These are phyloP conservation scores for Aureobasidium lini DNA, from an alignment of 2,329 filamentous ascomycete genomes.

Conservation along the genomic window DNA sequence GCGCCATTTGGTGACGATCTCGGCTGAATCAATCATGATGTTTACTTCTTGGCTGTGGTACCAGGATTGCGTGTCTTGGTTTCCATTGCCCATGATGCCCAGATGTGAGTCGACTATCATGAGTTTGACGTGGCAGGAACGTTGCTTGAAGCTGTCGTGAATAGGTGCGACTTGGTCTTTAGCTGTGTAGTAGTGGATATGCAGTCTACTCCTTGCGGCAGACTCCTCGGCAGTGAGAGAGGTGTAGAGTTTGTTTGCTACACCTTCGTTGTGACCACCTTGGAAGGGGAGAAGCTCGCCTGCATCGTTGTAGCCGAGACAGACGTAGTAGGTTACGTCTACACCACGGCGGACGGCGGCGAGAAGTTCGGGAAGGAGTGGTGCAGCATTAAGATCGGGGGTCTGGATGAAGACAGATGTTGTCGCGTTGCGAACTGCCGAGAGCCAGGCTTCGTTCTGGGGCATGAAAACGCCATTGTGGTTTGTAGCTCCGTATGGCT, in stretches of 20 bases:
- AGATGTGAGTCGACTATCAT: slow-evolving; percentile 64
- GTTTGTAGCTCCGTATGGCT: slow-evolving; percentile 58
- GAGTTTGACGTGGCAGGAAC: slow-evolving; percentile 70
- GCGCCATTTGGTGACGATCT: slow-evolving; percentile 44
- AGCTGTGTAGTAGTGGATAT: slow-evolving; percentile 63
- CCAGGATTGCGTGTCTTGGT: slow-evolving; percentile 75
- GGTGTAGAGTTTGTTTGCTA: slow-evolving; percentile 52
- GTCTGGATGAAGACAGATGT: slow-evolving; percentile 68
- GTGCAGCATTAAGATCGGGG: slow-evolving; percentile 66
- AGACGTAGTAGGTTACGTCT: slow-evolving; percentile 62
- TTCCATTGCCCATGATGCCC: slow-evolving; percentile 67
- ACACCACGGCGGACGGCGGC: slow-evolving; percentile 61
- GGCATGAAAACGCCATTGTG: slow-evolving; percentile 56
- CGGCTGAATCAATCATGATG: slow-evolving; percentile 59
- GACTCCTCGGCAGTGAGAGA: slow-evolving; percentile 37
- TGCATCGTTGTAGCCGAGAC: slow-evolving; percentile 70
- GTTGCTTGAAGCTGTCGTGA: slow-evolving; percentile 55
- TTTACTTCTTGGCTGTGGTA: slow-evolving; percentile 74
- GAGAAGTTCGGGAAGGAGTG: slow-evolving; percentile 55
- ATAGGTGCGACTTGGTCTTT: slow-evolving; percentile 66
- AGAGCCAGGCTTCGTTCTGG: slow-evolving; percentile 69
- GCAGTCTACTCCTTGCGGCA: slow-evolving; percentile 43
- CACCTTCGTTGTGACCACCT: slow-evolving; percentile 68
- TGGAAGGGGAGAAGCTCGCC: slow-evolving; percentile 70
- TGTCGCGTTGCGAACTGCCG: slow-evolving; percentile 57